Evolutionary conservation across 805 yeast species (phyloP), one percentile per base, ranked within the genome.

Genomic region (Metschnikowia lunata): DNA sequence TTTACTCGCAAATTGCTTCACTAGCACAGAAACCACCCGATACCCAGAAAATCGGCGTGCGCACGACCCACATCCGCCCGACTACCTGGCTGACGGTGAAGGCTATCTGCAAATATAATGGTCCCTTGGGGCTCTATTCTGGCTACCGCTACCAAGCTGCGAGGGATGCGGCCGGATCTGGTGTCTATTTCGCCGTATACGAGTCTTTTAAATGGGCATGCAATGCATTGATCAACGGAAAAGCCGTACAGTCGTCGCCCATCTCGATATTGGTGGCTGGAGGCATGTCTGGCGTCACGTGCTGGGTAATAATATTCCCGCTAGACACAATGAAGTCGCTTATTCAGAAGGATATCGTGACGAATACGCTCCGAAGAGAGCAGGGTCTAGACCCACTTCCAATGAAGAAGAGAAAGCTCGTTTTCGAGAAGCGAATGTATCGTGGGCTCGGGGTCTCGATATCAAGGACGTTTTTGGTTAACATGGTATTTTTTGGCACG

Each of bases 391-490:
- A 67, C 32, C 72, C 75, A 54, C 52, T 68, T 34, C 74, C 74
- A 8, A 49, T 49, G 8, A 57, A 52, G 38, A 18, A 41, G 3
- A 47, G 67, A 32, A 66, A 71, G 48, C 56, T 62, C 44, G 60
- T 67, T 43, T 64, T 72, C 37, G 49, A 52, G 10, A 66, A 76
- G 40, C 67, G 76, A 27, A 72, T 84, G 75, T 88, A 86, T 63
- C 71, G 88, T 40, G 96, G 96, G 0, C 66, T 88, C 36, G 87
- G 88, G 1, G 86, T 88, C 26, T 83, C 90, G 10, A 67, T 85
- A 26, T 67, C 82, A 8, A 72, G 96, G 48, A 82, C 93, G 0
- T 78, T 88, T 40, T 55, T 84, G 43, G 84, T 82, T 11, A 88
- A 88, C 48, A 76, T 84, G 76, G 81, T 82, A 7, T 85, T 88